Evolutionary conservation across 257 asterid species (phyloP).

Genomic region (Ballota nigra): DNA sequence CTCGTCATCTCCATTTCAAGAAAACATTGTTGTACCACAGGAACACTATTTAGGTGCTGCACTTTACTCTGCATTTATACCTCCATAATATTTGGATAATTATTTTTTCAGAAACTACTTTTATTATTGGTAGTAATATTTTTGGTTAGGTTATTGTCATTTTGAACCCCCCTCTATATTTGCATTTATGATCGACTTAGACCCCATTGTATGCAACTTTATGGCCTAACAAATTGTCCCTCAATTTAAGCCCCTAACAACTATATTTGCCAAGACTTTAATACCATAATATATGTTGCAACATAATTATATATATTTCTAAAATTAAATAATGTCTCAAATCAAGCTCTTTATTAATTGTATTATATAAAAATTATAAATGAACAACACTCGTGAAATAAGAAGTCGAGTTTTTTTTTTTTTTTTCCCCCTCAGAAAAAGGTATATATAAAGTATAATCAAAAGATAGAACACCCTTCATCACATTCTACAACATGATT

Average conservation of each 20-base stretch:
- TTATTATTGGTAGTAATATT: background rate
- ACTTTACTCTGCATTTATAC: slow-evolving; percentile 7
- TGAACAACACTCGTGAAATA: no score
- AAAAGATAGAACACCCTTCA: no score
- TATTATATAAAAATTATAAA: no score
- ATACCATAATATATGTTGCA: background rate
- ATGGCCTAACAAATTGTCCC: slow-evolving; percentile 23
- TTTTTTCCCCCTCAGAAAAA: no score
- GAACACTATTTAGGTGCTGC: background rate
- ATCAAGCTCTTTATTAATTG: background rate
- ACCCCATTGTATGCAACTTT: slow-evolving; percentile 7
- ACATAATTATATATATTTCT: background rate
- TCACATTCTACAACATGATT: no score
- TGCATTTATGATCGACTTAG: slow-evolving; percentile 15
- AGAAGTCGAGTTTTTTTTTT: no score
- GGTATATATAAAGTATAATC: background rate
- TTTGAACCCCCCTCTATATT: background rate
- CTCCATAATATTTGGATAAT: slow-evolving; percentile 12
- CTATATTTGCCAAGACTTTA: background rate
- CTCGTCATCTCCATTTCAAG: slow-evolving; percentile 17
- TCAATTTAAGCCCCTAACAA: slow-evolving; percentile 20
- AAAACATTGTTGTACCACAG: background rate
- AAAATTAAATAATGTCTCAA: background rate
- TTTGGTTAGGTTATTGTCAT: background rate
- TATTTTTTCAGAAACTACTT: background rate